A percentile compares a stretch with the other conserved stretches of the same genome.
Conservation (phyloP, 495 filamentous ascomycete species). For the Tuber microsphaerosporum region DNA sequence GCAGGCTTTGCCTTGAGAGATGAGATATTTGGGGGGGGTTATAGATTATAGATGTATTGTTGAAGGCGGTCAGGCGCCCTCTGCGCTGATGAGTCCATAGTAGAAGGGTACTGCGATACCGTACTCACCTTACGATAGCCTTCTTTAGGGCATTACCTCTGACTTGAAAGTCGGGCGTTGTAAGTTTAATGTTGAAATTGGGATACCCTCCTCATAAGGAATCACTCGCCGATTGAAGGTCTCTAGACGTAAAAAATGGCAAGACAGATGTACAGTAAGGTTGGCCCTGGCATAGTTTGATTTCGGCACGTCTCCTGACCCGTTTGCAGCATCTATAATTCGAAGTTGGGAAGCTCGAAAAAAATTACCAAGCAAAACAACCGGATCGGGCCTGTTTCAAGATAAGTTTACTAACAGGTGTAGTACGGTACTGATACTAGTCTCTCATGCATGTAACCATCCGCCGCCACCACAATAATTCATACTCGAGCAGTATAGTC, state of each 20-base stretch:
- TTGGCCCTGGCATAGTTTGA: neutral
- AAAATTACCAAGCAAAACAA: neutral
- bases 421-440: neutral
- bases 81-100: too few species aligned
- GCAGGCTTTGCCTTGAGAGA: too few species aligned
- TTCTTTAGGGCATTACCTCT: too few species aligned
- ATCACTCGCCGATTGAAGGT: neutral
- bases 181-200: too few species aligned
- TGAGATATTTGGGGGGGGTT: too few species aligned
- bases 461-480: neutral
- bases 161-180: too few species aligned
- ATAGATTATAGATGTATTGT: too few species aligned
- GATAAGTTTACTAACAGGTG: neutral
- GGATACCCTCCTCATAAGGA: neutral
- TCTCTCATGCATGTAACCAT: neutral
- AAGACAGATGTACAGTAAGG: neutral
- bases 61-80: too few species aligned
- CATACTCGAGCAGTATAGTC: neutral
- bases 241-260: neutral
- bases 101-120: too few species aligned
- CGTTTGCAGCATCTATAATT: neutral
- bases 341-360: neutral
- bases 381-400: neutral
- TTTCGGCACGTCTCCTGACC: neutral
- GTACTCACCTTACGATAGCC: too few species aligned